phyloP scores from a whole-genome alignment of 2,329 filamentous ascomycete genomes.

The Colletotrichum cuscutae region DNA sequence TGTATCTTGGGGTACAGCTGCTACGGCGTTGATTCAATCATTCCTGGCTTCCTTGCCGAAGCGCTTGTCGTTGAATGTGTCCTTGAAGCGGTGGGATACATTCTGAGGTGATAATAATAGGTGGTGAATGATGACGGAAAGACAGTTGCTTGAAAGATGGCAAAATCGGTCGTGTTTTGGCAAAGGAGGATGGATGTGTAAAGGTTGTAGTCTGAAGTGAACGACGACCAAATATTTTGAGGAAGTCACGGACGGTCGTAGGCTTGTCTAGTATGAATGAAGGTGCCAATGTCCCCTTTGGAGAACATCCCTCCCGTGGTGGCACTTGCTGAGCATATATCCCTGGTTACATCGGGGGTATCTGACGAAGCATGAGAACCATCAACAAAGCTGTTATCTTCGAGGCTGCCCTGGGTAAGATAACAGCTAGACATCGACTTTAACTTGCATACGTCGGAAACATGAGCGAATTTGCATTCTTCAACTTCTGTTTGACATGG shows the following conservation, averaged over 20 bases:
- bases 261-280: not conserved
- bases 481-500: conserved; percentile 8
- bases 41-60: not conserved
- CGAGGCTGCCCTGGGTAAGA: not conserved
- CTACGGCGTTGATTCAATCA: not conserved
- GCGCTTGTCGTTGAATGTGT: not conserved
- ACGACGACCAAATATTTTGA: not conserved
- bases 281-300: not conserved
- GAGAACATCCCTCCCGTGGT: too few relatives aligned
- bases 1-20: too few relatives aligned
- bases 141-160: not conserved
- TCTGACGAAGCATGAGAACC: too few relatives aligned
- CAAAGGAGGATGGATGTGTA: too few relatives aligned
- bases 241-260: not conserved
- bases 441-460: too few relatives aligned
- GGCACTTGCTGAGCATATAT: too few relatives aligned
- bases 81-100: not conserved
- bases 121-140: not conserved
- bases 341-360: too few relatives aligned
- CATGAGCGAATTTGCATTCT: not conserved
- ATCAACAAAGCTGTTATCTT: not conserved
- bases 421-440: too few relatives aligned
- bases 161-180: not conserved
- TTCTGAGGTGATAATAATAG: not conserved
- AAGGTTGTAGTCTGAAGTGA: not conserved